Evolutionary conservation across 306 rosid genomes (phyloP).

Genomic region (Sicyos baderoa): DNA sequence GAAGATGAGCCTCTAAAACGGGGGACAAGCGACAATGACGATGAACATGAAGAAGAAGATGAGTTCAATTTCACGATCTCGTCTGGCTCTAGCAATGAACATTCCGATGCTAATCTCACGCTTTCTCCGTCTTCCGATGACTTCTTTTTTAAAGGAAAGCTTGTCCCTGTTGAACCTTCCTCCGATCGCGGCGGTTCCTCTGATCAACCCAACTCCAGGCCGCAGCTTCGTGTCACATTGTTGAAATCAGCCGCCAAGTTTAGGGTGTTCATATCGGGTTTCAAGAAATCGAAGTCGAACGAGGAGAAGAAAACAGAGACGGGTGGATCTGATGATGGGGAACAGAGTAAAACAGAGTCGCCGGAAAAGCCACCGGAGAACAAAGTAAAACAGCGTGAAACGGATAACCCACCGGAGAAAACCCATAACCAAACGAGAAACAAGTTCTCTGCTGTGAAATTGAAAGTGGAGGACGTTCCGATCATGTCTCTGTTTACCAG

Average conservation of each 20-base stretch:
- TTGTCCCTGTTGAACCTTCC: slow-evolving; percentile 55
- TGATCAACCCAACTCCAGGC: slow-evolving; percentile 44
- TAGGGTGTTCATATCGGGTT: slow-evolving; percentile 68
- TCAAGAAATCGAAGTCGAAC: slow-evolving; percentile 30
- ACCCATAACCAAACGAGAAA: slow-evolving; percentile 22
- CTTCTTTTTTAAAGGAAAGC: slow-evolving; percentile 60
- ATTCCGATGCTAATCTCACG: slow-evolving; percentile 50
- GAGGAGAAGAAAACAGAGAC: slow-evolving; percentile 30
- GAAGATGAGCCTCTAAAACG: slow-evolving; percentile 34
- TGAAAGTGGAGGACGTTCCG: slow-evolving; percentile 86
- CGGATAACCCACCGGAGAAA: not conserved
- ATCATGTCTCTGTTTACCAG: slow-evolving; percentile 70
- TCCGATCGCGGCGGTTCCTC: slow-evolving; percentile 26
- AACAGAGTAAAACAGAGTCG: slow-evolving; percentile 8
- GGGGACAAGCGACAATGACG: slow-evolving; percentile 11
- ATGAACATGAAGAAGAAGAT: slow-evolving; percentile 22
- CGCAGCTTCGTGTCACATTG: slow-evolving; percentile 51
- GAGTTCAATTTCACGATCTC: slow-evolving; percentile 64
- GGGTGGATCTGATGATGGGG: slow-evolving; percentile 17
- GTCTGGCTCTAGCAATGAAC: slow-evolving; percentile 57
- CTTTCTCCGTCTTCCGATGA: slow-evolving; percentile 60
- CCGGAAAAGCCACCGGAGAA: not conserved
- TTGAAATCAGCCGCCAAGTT: slow-evolving; percentile 81
- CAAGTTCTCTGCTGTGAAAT: slow-evolving; percentile 59
- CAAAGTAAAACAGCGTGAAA: not conserved